Base-by-base conservation (phyloP, 371 early-diverging fungal species). In the Mortierella sp. region DNA sequence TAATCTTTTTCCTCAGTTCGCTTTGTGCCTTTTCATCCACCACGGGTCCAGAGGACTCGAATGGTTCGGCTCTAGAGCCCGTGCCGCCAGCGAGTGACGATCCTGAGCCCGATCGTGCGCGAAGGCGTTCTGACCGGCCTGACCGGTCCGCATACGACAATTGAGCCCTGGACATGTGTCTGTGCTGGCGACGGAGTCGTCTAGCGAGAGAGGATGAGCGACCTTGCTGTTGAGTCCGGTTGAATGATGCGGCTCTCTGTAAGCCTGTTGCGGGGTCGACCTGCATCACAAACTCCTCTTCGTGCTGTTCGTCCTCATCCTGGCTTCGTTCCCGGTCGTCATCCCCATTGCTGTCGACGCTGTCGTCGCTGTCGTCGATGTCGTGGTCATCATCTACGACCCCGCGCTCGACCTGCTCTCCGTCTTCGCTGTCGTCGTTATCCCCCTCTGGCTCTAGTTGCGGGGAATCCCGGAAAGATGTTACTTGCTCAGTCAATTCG, bases 1-100 rank as follows among this genome's bases (percentile, higher is more conserved):
- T 78, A 50, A 94, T 94, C 53, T 84, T 78, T 49, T 80, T 81
- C 49, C 89, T 79, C 53, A 89, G 63, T 37, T 87, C 82, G 0
- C 54, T 69, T 31, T 81, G 81, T 19, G 58, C 56, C 12, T 52
- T 56, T 39, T 72, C 67, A 21, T 72, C 72, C 17, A 66, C 54
- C 4, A 61, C 48, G 19, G 62, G 72, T 73, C 65, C 85, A 70
- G 52, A 80, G 60, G 31, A 1, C 28, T 51, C 19, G 62, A 51
- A 52, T 1, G 52, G 12, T 9, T 53, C 52, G 4, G 31, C 17
- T 37, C 37, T 9, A 17, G 30, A 50, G 21, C 28, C 50, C 7
- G 51, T 23, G 27, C 28, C 26, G 17, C 41, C 19, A 4, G 23
- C 31, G 6, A 28, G 28, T 8, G 17, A 50, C 27, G 46, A 21